A percentile compares a stretch with the other conserved stretches of the same genome.
These are phyloP conservation scores for Sclerotinia trifoliorum DNA, from an alignment of 2,329 filamentous ascomycete species.

Conservation along the genomic window DNA sequence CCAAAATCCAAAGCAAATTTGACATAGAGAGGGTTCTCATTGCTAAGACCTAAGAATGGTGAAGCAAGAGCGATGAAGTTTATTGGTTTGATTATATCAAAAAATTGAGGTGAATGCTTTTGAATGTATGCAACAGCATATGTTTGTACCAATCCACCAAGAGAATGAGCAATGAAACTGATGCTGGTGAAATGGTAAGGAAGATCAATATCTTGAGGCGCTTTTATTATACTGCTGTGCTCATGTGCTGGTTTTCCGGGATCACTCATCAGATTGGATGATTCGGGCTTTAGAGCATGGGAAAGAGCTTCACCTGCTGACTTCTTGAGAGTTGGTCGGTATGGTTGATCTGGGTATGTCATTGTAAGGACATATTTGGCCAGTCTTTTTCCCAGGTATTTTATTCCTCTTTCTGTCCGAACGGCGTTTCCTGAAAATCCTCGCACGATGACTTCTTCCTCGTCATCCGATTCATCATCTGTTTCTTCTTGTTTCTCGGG, in stretches of 20 bases:
- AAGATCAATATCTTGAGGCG: slow-evolving; percentile 45
- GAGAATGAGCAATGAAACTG: slow-evolving; percentile 89
- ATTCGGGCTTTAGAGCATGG: slow-evolving; percentile 43
- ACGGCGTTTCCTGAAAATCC: slow-evolving; percentile 89
- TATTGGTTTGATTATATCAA: slow-evolving; percentile 77
- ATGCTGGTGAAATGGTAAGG: slow-evolving; percentile 89
- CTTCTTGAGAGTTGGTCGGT: slow-evolving; percentile 61
- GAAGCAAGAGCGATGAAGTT: slow-evolving; percentile 90
- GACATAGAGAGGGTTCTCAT: slow-evolving; percentile 96
- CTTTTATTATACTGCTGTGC: slow-evolving; percentile 58
- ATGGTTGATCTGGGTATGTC: slow-evolving; percentile 93
- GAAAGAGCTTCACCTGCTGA: slow-evolving; percentile 45
- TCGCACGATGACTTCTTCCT: slow-evolving; percentile 83
- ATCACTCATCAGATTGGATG: slow-evolving; percentile 43
- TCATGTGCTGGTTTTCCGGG: slow-evolving; percentile 55
- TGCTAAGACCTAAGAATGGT: slow-evolving; percentile 87
- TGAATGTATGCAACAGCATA: slow-evolving; percentile 97
- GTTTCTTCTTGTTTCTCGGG: slow-evolving; percentile 21
- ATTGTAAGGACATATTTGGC: slow-evolving; percentile 87
- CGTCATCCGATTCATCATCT: slow-evolving; percentile 52
- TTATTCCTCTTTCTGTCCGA: slow-evolving; percentile 90
- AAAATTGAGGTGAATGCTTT: slow-evolving; percentile 91
- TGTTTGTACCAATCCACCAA: slow-evolving; percentile 86
- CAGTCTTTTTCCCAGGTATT: slow-evolving; percentile 91
- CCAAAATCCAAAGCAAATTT: slow-evolving; percentile 97